Percentiles rank a stretch among this genome's conserved stretches.
phyloP scores from a whole-genome alignment of 805 yeast genomes.

The Ogataea trehalophila region DNA sequence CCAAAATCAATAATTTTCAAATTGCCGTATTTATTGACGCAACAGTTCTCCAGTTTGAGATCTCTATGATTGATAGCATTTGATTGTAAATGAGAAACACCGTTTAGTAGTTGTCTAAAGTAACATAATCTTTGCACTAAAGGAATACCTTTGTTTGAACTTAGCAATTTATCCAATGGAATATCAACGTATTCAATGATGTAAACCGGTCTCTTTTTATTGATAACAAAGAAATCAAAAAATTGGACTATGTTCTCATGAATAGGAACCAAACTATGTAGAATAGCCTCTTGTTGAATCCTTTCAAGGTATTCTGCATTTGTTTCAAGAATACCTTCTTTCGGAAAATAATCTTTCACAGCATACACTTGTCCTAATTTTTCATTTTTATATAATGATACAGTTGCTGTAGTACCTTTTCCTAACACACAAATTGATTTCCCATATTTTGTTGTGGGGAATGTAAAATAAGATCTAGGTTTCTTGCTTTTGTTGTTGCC shows the following conservation, averaged over 20 bases:
- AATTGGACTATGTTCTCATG: conserved; percentile 35
- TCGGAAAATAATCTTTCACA: conserved; percentile 39
- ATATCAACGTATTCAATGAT: conserved; percentile 35
- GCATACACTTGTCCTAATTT: conserved; percentile 27
- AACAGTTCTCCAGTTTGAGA: conserved; percentile 43
- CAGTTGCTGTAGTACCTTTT: conserved; percentile 14
- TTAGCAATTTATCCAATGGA: conserved; percentile 7
- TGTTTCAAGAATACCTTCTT: conserved; percentile 40
- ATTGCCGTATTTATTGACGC: conserved; percentile 27
- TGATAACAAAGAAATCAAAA: conserved; percentile 27
- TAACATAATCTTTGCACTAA: conserved; percentile 24
- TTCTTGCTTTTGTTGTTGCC: no score
- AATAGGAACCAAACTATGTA: conserved; percentile 23
- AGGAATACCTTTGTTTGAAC: background rate
- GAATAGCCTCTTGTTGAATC: conserved; percentile 34
- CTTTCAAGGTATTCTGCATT: conserved; percentile 35
- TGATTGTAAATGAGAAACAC: conserved; percentile 35
- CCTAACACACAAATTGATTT: conserved; percentile 8
- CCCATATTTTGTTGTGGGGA: conserved; percentile 14
- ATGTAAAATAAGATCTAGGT: background rate
- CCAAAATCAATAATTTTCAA: conserved; percentile 51
- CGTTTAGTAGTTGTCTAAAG: conserved; percentile 39
- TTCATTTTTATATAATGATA: conserved; percentile 7
- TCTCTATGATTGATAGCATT: conserved; percentile 42
- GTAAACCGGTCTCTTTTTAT: conserved; percentile 20